A percentile compares a stretch with the other conserved stretches of the same genome.
Conservation (phyloP, 2,329 filamentous ascomycete genomes). For the Ceratocystis lukuohia region DNA sequence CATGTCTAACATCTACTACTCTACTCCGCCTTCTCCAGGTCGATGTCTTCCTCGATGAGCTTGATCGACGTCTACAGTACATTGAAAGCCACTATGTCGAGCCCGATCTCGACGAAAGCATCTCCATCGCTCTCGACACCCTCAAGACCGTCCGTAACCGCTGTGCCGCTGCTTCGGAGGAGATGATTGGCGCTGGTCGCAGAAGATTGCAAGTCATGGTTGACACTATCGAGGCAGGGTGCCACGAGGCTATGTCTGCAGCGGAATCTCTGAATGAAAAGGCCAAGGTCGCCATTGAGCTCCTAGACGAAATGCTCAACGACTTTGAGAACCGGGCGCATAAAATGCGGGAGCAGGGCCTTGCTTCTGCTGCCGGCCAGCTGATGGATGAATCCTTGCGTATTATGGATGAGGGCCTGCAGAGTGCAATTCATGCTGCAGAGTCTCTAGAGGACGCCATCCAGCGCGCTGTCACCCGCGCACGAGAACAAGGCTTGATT, state of each 20-base stretch:
- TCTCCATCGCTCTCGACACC: slow-evolving; percentile 73
- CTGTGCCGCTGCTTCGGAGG: slow-evolving; percentile 81
- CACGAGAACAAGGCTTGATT: slow-evolving; percentile 69
- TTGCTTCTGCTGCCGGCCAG: slow-evolving; percentile 52
- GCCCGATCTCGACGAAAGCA: slow-evolving; percentile 65
- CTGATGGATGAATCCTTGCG: slow-evolving; percentile 69
- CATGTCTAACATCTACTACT: not conserved
- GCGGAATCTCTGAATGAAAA: slow-evolving; percentile 87
- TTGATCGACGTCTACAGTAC: slow-evolving; percentile 75
- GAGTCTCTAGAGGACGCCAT: slow-evolving; percentile 75
- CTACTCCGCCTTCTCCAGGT: slow-evolving; percentile 34
- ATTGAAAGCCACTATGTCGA: slow-evolving; percentile 73
- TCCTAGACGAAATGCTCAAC: slow-evolving; percentile 72
- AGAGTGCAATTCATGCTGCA: slow-evolving; percentile 68
- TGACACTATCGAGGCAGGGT: slow-evolving; percentile 77
- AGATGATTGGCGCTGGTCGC: slow-evolving; percentile 75
- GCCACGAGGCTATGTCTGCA: slow-evolving; percentile 70
- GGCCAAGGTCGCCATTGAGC: slow-evolving; percentile 69
- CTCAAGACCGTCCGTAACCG: slow-evolving; percentile 75
- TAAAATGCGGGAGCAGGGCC: slow-evolving; percentile 62
- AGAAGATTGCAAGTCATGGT: slow-evolving; percentile 78
- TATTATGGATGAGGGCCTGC: slow-evolving; percentile 68
- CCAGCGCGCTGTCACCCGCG: slow-evolving; percentile 59
- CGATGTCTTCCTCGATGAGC: slow-evolving; percentile 69
- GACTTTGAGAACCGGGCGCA: slow-evolving; percentile 76